Conservation (phyloP, 192 early-diverging fungal species). For the Umbelopsis isabellina region DNA sequence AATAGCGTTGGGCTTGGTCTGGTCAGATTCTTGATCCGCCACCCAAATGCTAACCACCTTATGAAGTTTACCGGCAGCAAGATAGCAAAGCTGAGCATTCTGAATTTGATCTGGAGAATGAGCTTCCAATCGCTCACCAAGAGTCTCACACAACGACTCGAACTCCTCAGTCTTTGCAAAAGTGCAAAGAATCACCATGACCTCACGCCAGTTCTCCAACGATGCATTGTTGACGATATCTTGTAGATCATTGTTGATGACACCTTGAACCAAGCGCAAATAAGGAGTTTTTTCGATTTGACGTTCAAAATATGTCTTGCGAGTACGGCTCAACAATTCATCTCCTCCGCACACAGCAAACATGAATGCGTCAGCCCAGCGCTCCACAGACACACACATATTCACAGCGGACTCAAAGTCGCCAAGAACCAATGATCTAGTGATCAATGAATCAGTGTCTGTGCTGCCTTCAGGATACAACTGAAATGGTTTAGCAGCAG, state of each 20-base stretch:
- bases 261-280: constrained; percentile 80
- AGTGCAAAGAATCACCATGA: constrained; percentile 92
- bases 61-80: constrained; percentile 81
- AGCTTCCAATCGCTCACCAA: constrained; percentile 65
- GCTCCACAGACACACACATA: constrained; percentile 79
- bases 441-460: constrained; percentile 83
- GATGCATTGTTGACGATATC: constrained; percentile 80
- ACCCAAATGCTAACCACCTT: constrained; percentile 88
- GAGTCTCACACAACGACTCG: constrained; percentile 64
- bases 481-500: constrained; percentile 42
- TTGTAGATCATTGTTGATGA: constrained; percentile 78
- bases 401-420: constrained; percentile 93
- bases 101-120: constrained; percentile 10
- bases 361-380: constrained; percentile 67
- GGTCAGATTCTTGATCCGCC: constrained; percentile 57
- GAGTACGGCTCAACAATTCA: constrained; percentile 52
- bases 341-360: constrained; percentile 87
- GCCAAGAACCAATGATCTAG: constrained; percentile 82
- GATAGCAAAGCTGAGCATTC: constrained; percentile 65
- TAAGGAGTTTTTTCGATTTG: constrained; percentile 72
- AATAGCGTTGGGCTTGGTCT: constrained; percentile 35
- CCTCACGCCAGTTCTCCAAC: constrained; percentile 89
- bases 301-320: constrained; percentile 84
- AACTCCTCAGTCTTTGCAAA: constrained; percentile 89
- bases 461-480: constrained; percentile 61